phyloP scores from a whole-genome alignment of 345 rosid genomes.

The Geranium brycei region DNA sequence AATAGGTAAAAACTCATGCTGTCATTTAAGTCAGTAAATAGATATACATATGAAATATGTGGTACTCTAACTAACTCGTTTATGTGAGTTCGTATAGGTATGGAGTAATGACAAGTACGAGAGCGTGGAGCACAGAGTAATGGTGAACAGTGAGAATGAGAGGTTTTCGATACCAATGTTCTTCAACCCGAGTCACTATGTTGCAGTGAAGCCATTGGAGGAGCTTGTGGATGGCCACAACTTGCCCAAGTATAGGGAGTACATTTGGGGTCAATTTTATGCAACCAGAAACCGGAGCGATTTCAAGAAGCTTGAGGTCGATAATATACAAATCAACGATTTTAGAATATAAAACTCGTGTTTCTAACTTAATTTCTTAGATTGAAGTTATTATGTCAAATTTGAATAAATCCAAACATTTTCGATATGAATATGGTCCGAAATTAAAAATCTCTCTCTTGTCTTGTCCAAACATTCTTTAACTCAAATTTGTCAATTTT shows the following conservation, averaged over 20 bases:
- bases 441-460: too few relatives aligned
- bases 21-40: neutral
- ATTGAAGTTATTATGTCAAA: too few relatives aligned
- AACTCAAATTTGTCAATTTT: too few relatives aligned
- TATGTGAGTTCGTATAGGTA: constrained; percentile 15
- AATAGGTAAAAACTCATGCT: too few relatives aligned
- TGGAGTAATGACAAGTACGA: constrained; percentile 40
- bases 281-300: constrained; percentile 23
- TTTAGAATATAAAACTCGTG: constrained; percentile 13
- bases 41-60: neutral
- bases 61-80: too few relatives aligned
- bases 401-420: too few relatives aligned
- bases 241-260: constrained; percentile 21
- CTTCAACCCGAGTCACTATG: constrained; percentile 27
- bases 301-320: constrained; percentile 32
- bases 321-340: constrained; percentile 31
- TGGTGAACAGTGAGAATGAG: constrained; percentile 31
- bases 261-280: constrained; percentile 31
- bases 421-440: too few relatives aligned
- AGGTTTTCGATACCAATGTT: constrained; percentile 35
- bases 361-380: neutral
- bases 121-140: constrained; percentile 40
- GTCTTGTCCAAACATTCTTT: too few relatives aligned
- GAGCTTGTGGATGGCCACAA: constrained; percentile 21
- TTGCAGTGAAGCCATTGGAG: constrained; percentile 26